Evolutionary conservation across 225 moss, liverwort and hornwort genomes (phyloP), one percentile per base, ranked within the genome.

Genomic region (Pseudoscleropodium purum): DNA sequence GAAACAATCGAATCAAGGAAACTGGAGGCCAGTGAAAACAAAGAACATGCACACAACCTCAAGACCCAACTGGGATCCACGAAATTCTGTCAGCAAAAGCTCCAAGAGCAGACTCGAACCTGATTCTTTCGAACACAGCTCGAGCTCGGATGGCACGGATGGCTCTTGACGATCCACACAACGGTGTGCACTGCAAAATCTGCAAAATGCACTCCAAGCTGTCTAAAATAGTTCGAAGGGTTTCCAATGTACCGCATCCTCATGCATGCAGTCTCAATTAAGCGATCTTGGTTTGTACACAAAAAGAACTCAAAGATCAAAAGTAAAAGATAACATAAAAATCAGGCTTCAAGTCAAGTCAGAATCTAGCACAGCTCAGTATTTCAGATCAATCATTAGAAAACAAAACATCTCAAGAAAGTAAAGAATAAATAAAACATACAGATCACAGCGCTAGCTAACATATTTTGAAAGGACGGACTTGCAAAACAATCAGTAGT

Each of bases 161-260:
- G 88, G 90, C 67, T 94, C 94, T 78, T 83, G 93, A 77, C 84
- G 92, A 86, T 86, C 88, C 67, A 86, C 82, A 73, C 83, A 86
- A 45, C 86, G 87, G 90, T 94, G 94, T 56, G 90, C 82, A 68
- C 83, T 87, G 85, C 94, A 94, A 89, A 93, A 94, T 54, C 94
- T 94, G 92, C 91, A 87, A 82, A 68, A 89, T 51, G 84, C 75
- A 88, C 88, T 74, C 77, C 83, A 85, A 87, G 81, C 69, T 84
- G 59, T 76, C 43, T 49, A 83, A 73, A 76, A 29, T 11, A 11
- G 64, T 62, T 39, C 41, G 2, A 37, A 85, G 69, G 64, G 26
- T 54, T 86, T 64, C 73, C 64, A 84, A 66, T 69, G 62, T 65
- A 13, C 33, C 16, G 36, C 66, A 84, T 75, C 79, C 59, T 83